A percentile compares a stretch with the other conserved stretches of the same genome.
Evolutionary conservation across 495 filamentous ascomycete genomes (phyloP).

Genomic region (Pseudoneurospora amorphoporcata): DNA sequence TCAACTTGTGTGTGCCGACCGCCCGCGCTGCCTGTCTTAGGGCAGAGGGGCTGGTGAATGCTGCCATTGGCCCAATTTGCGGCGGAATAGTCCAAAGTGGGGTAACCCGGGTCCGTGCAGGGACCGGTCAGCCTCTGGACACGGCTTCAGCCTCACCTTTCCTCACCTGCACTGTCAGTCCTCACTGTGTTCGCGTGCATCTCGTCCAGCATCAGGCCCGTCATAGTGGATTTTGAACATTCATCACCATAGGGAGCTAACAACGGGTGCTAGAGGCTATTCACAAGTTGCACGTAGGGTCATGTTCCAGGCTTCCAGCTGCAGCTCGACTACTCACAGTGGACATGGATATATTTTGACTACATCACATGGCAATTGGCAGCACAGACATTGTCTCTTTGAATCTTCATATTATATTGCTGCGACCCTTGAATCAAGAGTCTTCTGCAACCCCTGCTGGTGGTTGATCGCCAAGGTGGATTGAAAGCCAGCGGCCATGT

Average conservation of each 20-base stretch:
- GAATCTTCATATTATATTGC: not conserved
- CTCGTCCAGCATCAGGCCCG: not conserved
- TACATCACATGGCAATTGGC: not conserved
- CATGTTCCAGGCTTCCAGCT: not conserved
- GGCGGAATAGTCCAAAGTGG: constrained; percentile 10
- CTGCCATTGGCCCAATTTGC: constrained; percentile 16
- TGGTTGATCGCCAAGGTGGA: not conserved
- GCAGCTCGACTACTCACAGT: not conserved
- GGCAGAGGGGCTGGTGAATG: constrained; percentile 14
- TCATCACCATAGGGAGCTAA: not conserved
- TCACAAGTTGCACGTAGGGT: not conserved
- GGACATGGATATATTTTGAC: not conserved
- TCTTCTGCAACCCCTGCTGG: not conserved
- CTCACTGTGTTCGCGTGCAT: not conserved
- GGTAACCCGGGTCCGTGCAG: constrained; percentile 8
- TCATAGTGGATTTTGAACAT: not conserved
- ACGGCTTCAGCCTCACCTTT: not conserved
- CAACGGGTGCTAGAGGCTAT: not conserved
- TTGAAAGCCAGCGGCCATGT: not conserved
- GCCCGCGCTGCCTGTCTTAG: constrained; percentile 17
- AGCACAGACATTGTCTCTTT: not conserved
- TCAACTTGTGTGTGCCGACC: constrained; percentile 27
- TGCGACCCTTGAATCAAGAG: not conserved
- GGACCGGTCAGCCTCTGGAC: not conserved
- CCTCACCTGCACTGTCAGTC: not conserved